These are phyloP conservation scores for Drosera spatulata DNA, from an alignment of 179 eudicot genomes.

Conservation along the genomic window DNA sequence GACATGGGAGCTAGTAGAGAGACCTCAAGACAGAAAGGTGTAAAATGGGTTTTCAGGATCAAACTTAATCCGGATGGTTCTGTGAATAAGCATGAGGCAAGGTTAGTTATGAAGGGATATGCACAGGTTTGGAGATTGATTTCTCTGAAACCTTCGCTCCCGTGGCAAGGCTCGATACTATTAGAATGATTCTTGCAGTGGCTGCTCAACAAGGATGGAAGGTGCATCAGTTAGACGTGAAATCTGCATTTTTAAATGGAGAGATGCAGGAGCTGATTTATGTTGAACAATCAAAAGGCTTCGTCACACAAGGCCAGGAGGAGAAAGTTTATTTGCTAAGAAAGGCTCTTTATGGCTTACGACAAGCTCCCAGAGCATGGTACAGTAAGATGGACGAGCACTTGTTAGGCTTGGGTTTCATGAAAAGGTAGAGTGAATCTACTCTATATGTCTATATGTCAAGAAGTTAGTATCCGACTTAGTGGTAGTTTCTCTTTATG, in stretches of 20 bases:
- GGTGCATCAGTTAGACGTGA: not conserved
- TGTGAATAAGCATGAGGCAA: too few species aligned
- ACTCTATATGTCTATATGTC: too few species aligned
- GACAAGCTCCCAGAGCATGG: not conserved
- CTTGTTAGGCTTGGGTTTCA: not conserved
- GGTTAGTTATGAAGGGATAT: constrained; percentile 1
- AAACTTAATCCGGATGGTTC: constrained; percentile 1
- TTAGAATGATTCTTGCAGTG: not conserved
- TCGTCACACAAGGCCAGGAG: too few species aligned
- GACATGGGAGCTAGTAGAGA: constrained; percentile 6
- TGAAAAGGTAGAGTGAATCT: not conserved
- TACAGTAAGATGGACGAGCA: constrained; percentile 3
- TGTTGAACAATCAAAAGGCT: too few species aligned
- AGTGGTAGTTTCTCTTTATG: too few species aligned
- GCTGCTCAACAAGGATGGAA: not conserved
- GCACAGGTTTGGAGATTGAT: not conserved
- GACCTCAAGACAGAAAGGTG: constrained; percentile 6
- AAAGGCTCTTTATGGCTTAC: too few species aligned
- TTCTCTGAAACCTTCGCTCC: not conserved
- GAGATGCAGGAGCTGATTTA: too few species aligned
- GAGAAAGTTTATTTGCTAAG: too few species aligned
- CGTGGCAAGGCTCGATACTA: not conserved
- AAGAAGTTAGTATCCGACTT: too few species aligned
- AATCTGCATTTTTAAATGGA: not conserved
- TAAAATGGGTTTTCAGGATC: constrained; percentile 2